Conservation (phyloP, 768 basidiomycete genomes). For the Serendipita sp. region DNA sequence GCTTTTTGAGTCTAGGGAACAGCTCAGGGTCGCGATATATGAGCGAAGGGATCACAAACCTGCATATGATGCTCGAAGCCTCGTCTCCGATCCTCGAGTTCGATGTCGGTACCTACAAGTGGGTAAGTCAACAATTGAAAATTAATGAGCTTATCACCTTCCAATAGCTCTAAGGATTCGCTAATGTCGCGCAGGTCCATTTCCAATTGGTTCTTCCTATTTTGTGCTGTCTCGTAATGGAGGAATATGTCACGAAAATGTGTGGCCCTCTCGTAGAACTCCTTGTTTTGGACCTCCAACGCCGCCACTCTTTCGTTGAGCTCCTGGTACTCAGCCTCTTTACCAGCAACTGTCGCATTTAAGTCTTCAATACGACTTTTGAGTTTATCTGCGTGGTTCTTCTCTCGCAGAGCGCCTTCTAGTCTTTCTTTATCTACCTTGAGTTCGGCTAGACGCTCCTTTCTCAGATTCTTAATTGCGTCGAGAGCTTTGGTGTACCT, state of each 20-base stretch:
- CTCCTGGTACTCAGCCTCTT: constrained; percentile 60
- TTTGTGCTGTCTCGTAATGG: constrained; percentile 45
- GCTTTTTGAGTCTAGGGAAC: neutral
- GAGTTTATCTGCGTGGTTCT: constrained; percentile 74
- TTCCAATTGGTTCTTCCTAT: constrained; percentile 45
- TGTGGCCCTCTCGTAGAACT: constrained; percentile 64
- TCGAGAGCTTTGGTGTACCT: constrained; percentile 97
- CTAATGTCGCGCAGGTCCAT: constrained; percentile 46
- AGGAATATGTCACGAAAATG: constrained; percentile 78
- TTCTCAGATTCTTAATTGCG: constrained; percentile 75
- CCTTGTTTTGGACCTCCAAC: constrained; percentile 50
- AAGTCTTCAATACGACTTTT: constrained; percentile 47
- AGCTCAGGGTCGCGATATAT: neutral
- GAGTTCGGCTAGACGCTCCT: constrained; percentile 78
- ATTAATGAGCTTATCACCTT: constrained; percentile 27
- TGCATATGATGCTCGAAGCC: constrained; percentile 19
- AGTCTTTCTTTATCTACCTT: constrained; percentile 88
- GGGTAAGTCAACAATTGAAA: neutral
- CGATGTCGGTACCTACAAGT: constrained; percentile 50
- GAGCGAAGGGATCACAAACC: neutral
- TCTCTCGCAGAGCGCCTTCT: constrained; percentile 61
- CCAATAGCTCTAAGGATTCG: constrained; percentile 49
- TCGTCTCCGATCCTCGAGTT: constrained; percentile 29
- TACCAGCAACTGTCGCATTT: constrained; percentile 43
- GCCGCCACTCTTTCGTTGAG: constrained; percentile 49